Evolutionary conservation across 345 rosid species (phyloP), one percentile per base, ranked within the genome.

Genomic region (Pseudoturritis turrita): DNA sequence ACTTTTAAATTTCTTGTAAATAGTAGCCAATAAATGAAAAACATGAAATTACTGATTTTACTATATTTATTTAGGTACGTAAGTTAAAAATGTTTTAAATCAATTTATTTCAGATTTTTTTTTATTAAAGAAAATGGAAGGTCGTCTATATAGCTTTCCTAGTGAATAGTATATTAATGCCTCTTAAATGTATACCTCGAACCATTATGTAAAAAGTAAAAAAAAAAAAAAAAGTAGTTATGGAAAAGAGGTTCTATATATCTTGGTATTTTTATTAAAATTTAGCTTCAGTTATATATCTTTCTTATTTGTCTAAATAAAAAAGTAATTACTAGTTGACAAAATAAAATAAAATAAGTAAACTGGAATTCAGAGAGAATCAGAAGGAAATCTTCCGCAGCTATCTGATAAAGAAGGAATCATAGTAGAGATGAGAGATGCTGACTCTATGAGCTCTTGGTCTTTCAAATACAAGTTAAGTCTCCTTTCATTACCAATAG

Each of bases 381-480:
- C 88, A 0, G 96, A 93, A 68, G 83, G 53, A 75, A 83, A 93
- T 80, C 96, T 93, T 71, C 96, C 96, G 19, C 1, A 31, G 19
- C 84, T 93, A 7, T 25, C 62, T 23, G 82, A 73, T 23, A 93
- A 86, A 78, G 93, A 87, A 74, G 93, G 97, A 28, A 83, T 88
- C 35, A 71, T 67, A 15, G 0, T 90, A 41, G 59, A 74, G 43
- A 44, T 92, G 19, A 87, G 78, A 62, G 86, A 93, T 47, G 60
- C 68, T 4, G 15, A 76, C 71, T 82, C 91, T 70, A 52, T 52
- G 49, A 51, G 78, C 53, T 55, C 53, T 21, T 90, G 96, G 93
- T 71, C 70, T 65, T 65, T 93, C 65, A 86, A 65, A 45, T 93
- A 83, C 87, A 93, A 86, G 97, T 88, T 62, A 84, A 84, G 26